Evolutionary conservation across 169 alveolate genomes (phyloP).

Genomic region (Plasmodium yoelii): DNA sequence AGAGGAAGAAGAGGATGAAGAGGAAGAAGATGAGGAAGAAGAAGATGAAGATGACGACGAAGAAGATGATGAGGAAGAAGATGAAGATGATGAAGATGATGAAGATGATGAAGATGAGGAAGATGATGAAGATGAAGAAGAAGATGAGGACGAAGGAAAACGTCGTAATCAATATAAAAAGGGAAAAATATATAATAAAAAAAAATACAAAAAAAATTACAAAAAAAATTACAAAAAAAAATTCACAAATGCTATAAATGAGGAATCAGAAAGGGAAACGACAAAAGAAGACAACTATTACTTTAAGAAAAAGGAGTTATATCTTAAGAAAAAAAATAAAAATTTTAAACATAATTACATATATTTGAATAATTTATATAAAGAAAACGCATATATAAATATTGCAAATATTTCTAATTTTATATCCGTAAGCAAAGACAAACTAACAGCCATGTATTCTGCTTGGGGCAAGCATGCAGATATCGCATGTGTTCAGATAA

Average conservation of each 20-base stretch:
- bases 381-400: conserved; percentile 45
- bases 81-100: neutral
- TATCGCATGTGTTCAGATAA: conserved; percentile 85
- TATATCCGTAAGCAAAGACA: conserved; percentile 61
- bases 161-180: neutral
- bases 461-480: conserved; percentile 75
- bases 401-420: conserved; percentile 59
- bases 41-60: neutral
- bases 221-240: neutral
- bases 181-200: neutral
- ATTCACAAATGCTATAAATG: neutral
- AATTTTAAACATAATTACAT: conserved; percentile 55
- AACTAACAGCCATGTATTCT: conserved; percentile 63
- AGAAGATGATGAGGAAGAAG: conserved; percentile 9
- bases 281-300: conserved; percentile 33
- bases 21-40: neutral
- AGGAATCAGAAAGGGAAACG: neutral
- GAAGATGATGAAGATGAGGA: conserved; percentile 7
- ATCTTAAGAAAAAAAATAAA: conserved; percentile 43
- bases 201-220: neutral
- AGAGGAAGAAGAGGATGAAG: neutral
- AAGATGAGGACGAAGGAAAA: conserved; percentile 8
- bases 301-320: conserved; percentile 28
- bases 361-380: conserved; percentile 43
- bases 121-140: conserved; percentile 27